Evolutionary conservation across 2,329 filamentous ascomycete species (phyloP).

Genomic region (Talaromyces pinophilus): DNA sequence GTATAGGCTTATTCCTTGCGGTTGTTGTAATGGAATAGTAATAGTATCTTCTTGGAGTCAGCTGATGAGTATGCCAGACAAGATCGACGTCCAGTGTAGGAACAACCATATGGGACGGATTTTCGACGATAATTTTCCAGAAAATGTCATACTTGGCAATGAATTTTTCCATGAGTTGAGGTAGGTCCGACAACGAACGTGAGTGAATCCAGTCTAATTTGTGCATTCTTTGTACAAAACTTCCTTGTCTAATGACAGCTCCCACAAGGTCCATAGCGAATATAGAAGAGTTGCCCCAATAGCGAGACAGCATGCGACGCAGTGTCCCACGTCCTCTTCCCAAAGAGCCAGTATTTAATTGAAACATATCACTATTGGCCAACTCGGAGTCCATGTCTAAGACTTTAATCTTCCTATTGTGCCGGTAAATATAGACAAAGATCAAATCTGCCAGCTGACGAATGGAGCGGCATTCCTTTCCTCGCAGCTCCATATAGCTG

Average conservation of each 20-base stretch:
- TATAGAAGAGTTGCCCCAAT: constrained; percentile 41
- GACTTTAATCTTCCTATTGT: constrained; percentile 12
- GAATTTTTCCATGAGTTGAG: constrained; percentile 63
- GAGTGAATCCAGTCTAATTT: constrained; percentile 77
- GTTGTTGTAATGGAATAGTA: constrained; percentile 7
- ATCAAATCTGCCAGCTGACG: constrained; percentile 13
- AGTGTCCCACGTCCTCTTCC: constrained; percentile 46
- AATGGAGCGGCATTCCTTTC: constrained; percentile 11
- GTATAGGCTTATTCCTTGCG: not conserved
- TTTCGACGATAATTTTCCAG: constrained; percentile 40
- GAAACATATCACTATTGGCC: constrained; percentile 53
- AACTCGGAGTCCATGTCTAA: constrained; percentile 33
- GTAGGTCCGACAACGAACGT: constrained; percentile 54
- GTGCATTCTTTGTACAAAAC: constrained; percentile 63
- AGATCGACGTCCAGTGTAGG: constrained; percentile 40
- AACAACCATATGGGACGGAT: constrained; percentile 36
- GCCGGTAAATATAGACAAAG: not conserved
- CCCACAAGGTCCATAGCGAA: constrained; percentile 44
- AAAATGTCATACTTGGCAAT: constrained; percentile 57
- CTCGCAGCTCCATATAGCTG: not conserved
- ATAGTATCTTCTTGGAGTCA: constrained; percentile 25
- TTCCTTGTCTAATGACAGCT: constrained; percentile 45
- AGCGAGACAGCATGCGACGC: constrained; percentile 45
- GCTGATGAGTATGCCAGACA: constrained; percentile 40
- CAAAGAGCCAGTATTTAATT: not conserved